phyloP scores from a whole-genome alignment of 2,329 filamentous ascomycete genomes.

The Penicillium frequentans region DNA sequence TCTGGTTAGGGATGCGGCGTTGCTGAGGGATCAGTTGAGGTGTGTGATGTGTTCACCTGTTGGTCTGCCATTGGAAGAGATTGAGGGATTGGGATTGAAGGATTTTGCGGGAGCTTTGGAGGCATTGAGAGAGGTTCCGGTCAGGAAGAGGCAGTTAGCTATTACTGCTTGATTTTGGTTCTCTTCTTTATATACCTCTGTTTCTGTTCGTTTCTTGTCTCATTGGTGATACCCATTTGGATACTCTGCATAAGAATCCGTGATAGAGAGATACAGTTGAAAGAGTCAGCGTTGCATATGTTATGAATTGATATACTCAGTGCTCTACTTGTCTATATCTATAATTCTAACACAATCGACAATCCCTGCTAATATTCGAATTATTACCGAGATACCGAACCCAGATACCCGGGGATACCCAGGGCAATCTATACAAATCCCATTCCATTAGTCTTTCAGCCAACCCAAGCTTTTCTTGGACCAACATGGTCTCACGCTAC shows the following conservation, averaged over 20 bases:
- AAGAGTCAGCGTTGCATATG: neutral
- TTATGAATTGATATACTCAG: too few species aligned
- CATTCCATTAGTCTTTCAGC: neutral
- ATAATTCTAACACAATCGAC: neutral
- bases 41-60: constrained; percentile 25
- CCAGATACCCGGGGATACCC: neutral
- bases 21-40: constrained; percentile 27
- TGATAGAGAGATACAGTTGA: neutral
- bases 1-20: constrained; percentile 26
- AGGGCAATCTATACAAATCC: neutral
- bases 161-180: constrained; percentile 30
- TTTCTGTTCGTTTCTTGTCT: neutral
- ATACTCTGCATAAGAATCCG: neutral
- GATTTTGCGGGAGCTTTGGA: constrained; percentile 3
- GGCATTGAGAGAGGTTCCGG: neutral
- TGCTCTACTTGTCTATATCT: neutral
- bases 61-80: constrained; percentile 1
- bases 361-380: neutral
- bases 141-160: constrained; percentile 19
- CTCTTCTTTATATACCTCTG: neutral
- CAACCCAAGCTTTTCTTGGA: neutral
- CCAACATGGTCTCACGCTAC: neutral
- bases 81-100: constrained; percentile 3
- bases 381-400: neutral
- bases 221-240: neutral